These are phyloP conservation scores for Tephrocybe sp. DNA, from an alignment of 768 basidiomycete species.

Conservation along the genomic window DNA sequence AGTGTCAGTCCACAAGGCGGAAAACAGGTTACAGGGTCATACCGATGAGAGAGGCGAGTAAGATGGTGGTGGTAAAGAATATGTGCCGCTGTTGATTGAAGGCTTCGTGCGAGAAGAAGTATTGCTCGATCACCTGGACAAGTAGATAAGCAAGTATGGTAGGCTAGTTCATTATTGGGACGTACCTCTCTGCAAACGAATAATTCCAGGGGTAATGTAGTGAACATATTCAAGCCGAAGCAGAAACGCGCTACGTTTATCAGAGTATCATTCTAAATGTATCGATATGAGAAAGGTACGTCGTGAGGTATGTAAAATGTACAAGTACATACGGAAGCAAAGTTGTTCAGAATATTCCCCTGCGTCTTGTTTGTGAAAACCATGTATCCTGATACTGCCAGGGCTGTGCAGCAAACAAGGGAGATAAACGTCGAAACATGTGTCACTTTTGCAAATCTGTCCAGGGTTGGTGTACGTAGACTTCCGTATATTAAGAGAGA, in stretches of 20 bases:
- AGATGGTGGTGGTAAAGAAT: conserved; percentile 85
- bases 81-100: conserved; percentile 85
- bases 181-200: conserved; percentile 95
- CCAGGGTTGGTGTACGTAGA: conserved; percentile 88
- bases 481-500: conserved; percentile 95
- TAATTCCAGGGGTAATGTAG: conserved; percentile 91
- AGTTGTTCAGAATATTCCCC: conserved; percentile 98
- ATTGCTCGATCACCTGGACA: conserved; percentile 86
- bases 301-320: neutral
- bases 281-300: neutral
- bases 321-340: conserved; percentile 66
- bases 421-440: conserved; percentile 89
- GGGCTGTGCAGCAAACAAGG: conserved; percentile 77
- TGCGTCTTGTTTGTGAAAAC: conserved; percentile 90
- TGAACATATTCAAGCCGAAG: conserved; percentile 97
- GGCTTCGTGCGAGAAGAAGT: conserved; percentile 86
- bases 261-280: conserved; percentile 68
- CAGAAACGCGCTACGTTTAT: conserved; percentile 96
- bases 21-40: conserved; percentile 23
- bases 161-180: neutral
- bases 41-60: conserved; percentile 84
- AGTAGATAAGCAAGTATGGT: neutral
- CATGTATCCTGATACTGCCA: conserved; percentile 84
- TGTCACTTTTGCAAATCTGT: conserved; percentile 90
- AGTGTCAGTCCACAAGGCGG: neutral